Conservation (phyloP, 2,329 filamentous ascomycete species). For the Trichoderma semiorbis region DNA sequence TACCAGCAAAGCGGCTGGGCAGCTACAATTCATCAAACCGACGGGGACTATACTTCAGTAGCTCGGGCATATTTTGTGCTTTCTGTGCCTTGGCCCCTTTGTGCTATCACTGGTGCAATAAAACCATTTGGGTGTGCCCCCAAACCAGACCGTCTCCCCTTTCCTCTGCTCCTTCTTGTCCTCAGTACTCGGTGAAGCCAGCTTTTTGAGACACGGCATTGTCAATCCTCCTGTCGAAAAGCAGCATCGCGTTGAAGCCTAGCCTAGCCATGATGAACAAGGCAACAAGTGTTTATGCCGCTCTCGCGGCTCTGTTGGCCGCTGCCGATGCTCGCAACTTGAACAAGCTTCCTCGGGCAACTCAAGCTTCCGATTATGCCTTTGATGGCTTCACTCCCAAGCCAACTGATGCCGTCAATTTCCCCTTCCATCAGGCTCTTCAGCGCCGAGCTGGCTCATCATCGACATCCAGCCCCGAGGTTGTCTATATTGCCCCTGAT, state of each 20-base stretch:
- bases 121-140: constrained; percentile 6
- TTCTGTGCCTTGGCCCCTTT: neutral
- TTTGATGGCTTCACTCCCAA: constrained; percentile 36
- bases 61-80: constrained; percentile 5
- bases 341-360: constrained; percentile 32
- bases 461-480: constrained; percentile 22
- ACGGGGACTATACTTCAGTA: neutral
- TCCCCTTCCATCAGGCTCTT: constrained; percentile 29
- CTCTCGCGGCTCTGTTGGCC: constrained; percentile 28
- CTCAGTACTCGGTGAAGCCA: neutral
- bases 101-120: constrained; percentile 15
- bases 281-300: constrained; percentile 20
- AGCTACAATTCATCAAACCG: neutral
- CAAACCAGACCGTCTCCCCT: neutral
- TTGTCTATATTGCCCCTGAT: constrained; percentile 44
- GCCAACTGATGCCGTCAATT: constrained; percentile 40
- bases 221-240: neutral
- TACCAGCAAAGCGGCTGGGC: neutral
- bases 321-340: constrained; percentile 32
- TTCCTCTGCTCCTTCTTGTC: constrained; percentile 13
- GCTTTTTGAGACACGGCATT: neutral
- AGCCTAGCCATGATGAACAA: constrained; percentile 23
- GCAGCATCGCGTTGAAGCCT: neutral
- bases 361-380: constrained; percentile 31
- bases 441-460: constrained; percentile 22